Conservation (phyloP, 108 stramenopile species). For the Nitzschia sp. region DNA sequence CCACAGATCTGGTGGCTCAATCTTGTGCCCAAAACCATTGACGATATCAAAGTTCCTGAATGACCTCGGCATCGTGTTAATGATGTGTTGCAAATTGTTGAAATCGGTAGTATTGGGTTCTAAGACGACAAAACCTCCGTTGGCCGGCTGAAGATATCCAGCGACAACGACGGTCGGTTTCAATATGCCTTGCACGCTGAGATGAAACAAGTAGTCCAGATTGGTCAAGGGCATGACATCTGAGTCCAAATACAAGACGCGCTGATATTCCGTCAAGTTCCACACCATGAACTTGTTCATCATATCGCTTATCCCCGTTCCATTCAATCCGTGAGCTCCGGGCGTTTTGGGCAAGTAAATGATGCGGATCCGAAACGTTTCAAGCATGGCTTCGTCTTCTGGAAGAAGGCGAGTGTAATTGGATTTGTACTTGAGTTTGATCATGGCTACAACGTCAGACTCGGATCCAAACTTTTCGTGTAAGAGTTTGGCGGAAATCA, state of each 20-base stretch:
- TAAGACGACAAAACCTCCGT: too few relatives aligned
- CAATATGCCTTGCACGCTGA: constrained; percentile 51
- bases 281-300: constrained; percentile 13
- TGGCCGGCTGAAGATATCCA: constrained; percentile 1
- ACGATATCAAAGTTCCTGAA: background rate
- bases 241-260: constrained; percentile 1
- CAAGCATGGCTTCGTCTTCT: constrained; percentile 22
- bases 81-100: too few relatives aligned
- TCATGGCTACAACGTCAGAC: too few relatives aligned
- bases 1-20: background rate
- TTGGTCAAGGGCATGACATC: constrained; percentile 10
- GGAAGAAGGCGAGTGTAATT: too few relatives aligned
- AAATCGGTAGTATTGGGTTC: too few relatives aligned
- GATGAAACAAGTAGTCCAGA: constrained; percentile 41
- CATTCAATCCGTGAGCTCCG: constrained; percentile 21
- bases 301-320: constrained; percentile 31
- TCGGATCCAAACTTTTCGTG: too few relatives aligned
- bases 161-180: constrained; percentile 35
- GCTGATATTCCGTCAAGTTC: constrained; percentile 13
- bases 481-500: too few relatives aligned
- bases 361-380: constrained; percentile 7
- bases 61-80: background rate
- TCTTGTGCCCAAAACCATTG: background rate
- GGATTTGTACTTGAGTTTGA: too few relatives aligned
- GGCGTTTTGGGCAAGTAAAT: constrained; percentile 29